Conservation (phyloP, 2,329 filamentous ascomycete species). For the Fusarium coicis region DNA sequence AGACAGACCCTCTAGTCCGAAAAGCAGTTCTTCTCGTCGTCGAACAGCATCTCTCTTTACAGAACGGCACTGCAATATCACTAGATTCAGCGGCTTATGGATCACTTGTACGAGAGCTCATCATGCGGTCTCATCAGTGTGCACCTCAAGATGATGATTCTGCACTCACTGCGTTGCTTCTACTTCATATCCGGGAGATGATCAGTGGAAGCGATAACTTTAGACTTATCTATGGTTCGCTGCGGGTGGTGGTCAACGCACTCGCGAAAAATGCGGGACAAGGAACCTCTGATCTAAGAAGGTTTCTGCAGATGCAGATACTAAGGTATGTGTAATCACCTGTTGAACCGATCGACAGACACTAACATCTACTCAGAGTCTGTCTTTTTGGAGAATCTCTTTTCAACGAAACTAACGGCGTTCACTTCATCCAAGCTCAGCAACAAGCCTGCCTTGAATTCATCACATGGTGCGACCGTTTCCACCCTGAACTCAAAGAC, state of each 20-base stretch:
- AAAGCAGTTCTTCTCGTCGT: slow-evolving; percentile 36
- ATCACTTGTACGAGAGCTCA: slow-evolving; percentile 27
- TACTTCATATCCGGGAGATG: slow-evolving; percentile 38
- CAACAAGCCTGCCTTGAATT: slow-evolving; percentile 36
- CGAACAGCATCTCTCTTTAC: slow-evolving; percentile 35
- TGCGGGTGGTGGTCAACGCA: slow-evolving; percentile 30
- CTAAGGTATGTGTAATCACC: neutral
- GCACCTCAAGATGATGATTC: slow-evolving; percentile 38
- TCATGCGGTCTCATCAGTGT: slow-evolving; percentile 27
- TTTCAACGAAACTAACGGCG: slow-evolving; percentile 32
- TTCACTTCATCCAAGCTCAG: slow-evolving; percentile 36
- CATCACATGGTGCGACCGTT: slow-evolving; percentile 34
- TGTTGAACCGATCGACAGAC: neutral
- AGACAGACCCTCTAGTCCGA: slow-evolving; percentile 30
- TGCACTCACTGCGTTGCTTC: slow-evolving; percentile 30
- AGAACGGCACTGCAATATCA: slow-evolving; percentile 12
- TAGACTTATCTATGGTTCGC: slow-evolving; percentile 30
- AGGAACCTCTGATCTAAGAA: slow-evolving; percentile 23
- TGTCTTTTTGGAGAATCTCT: slow-evolving; percentile 38
- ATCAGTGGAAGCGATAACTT: slow-evolving; percentile 41
- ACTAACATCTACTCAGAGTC: neutral
- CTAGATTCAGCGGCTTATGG: slow-evolving; percentile 25
- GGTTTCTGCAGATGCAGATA: slow-evolving; percentile 38
- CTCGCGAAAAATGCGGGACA: slow-evolving; percentile 1
- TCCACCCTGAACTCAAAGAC: slow-evolving; percentile 33